phyloP scores from a whole-genome alignment of 192 early-diverging fungal species.

The Spizellomyces punctatus region DNA sequence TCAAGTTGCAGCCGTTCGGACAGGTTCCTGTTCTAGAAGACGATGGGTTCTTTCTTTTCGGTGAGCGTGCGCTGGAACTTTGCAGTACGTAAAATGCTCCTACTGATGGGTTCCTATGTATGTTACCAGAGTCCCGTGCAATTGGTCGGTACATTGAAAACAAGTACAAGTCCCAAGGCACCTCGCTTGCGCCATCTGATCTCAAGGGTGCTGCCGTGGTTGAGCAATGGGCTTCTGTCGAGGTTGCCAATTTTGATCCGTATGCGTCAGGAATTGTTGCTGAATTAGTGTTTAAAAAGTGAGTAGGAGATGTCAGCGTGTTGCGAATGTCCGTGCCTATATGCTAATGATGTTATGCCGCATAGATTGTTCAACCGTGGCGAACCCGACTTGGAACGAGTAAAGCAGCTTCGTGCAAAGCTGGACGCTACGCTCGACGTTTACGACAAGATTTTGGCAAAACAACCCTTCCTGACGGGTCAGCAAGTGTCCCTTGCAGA shows the following conservation, averaged over 20 bases:
- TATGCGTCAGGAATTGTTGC: not conserved
- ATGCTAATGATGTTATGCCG: not conserved
- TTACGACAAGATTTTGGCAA: conserved; percentile 18
- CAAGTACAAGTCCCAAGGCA: conserved; percentile 39
- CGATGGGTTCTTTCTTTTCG: too few relatives aligned
- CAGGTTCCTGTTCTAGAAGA: too few relatives aligned
- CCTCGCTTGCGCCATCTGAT: conserved; percentile 31
- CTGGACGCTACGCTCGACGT: conserved; percentile 21
- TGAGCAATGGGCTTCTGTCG: conserved; percentile 37
- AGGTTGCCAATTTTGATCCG: conserved; percentile 15
- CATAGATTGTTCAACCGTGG: conserved; percentile 6
- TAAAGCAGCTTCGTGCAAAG: conserved; percentile 10
- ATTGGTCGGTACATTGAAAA: conserved; percentile 39
- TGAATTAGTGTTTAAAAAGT: not conserved
- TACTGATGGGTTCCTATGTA: not conserved
- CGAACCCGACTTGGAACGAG: conserved; percentile 1
- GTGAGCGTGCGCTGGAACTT: too few relatives aligned
- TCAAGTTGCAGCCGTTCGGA: too few relatives aligned
- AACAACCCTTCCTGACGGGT: conserved; percentile 16
- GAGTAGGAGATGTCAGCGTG: not conserved
- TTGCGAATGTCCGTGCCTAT: not conserved
- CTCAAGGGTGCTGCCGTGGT: conserved; percentile 30
- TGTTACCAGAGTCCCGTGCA: conserved; percentile 45
- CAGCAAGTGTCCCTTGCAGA: conserved; percentile 18
- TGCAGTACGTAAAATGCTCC: too few relatives aligned